phyloP scores from a whole-genome alignment of 2,329 filamentous ascomycete genomes.

The Camptophora hylomeconis region DNA sequence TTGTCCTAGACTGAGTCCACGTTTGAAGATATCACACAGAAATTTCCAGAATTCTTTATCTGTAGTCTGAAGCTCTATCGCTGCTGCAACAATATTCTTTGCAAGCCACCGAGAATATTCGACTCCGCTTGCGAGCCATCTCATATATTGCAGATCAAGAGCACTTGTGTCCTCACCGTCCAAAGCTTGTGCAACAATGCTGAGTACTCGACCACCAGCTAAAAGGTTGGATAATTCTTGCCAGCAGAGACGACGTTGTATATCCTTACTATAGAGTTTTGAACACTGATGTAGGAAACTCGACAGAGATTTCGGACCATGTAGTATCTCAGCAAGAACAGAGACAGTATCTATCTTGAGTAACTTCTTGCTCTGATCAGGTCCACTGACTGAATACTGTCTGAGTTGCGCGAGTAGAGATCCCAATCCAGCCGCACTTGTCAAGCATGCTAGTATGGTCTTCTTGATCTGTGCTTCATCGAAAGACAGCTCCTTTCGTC shows the following conservation, averaged over 20 bases:
- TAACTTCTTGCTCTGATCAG: constrained; percentile 18
- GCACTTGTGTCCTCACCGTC: too few relatives aligned
- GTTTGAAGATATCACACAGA: constrained; percentile 36
- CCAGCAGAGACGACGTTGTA: constrained; percentile 38
- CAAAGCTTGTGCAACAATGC: constrained; percentile 43
- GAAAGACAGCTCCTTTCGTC: constrained; percentile 2
- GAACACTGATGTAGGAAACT: constrained; percentile 23
- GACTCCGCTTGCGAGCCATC: constrained; percentile 53
- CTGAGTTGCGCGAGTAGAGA: constrained; percentile 60
- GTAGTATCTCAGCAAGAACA: constrained; percentile 23
- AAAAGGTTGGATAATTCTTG: constrained; percentile 48
- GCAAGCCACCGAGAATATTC: constrained; percentile 62
- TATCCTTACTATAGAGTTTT: constrained; percentile 24
- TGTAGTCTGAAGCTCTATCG: constrained; percentile 27
- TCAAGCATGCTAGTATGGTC: constrained; percentile 49
- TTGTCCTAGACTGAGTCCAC: constrained; percentile 59
- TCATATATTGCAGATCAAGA: constrained; percentile 22
- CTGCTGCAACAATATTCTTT: constrained; percentile 41
- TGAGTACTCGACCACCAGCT: constrained; percentile 47
- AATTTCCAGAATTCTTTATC: constrained; percentile 20
- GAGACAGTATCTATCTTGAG: constrained; percentile 24
- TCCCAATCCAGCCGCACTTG: constrained; percentile 64
- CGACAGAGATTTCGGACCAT: constrained; percentile 7
- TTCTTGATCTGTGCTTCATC: constrained; percentile 23
- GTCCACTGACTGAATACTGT: constrained; percentile 34